These are phyloP conservation scores for Thermomyces lanuginosus DNA, from an alignment of 2,329 filamentous ascomycete species.

Conservation along the genomic window DNA sequence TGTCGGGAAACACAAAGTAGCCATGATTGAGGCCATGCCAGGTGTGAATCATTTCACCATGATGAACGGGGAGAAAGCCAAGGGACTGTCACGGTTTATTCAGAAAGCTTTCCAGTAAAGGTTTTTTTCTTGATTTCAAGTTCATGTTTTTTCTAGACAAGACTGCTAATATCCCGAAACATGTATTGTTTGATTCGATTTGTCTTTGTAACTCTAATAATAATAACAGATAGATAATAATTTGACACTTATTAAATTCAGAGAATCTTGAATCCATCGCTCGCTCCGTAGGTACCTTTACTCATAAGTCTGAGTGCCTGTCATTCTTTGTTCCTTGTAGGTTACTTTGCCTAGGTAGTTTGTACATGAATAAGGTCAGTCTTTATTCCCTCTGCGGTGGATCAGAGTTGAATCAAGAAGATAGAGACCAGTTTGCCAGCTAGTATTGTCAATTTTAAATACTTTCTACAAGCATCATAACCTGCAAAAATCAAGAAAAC, in stretches of 20 bases:
- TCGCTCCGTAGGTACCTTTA: too few relatives aligned
- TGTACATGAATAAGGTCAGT: too few relatives aligned
- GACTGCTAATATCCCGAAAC: background rate
- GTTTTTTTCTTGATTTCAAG: background rate
- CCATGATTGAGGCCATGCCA: conserved; percentile 17
- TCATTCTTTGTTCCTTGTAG: too few relatives aligned
- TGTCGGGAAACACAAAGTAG: conserved; percentile 22
- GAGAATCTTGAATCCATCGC: too few relatives aligned
- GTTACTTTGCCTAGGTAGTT: too few relatives aligned
- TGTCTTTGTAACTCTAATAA: background rate
- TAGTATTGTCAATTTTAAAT: background rate
- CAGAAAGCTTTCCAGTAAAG: conserved; percentile 5
- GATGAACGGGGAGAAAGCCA: conserved; percentile 7
- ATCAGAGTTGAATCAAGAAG: too few relatives aligned
- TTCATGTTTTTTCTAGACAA: conserved; percentile 1
- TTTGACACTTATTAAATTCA: conserved; percentile 3
- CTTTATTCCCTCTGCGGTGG: too few relatives aligned
- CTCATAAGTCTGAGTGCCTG: too few relatives aligned
- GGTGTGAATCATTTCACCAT: conserved; percentile 21
- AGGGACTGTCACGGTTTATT: conserved; percentile 6
- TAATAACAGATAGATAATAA: conserved; percentile 3
- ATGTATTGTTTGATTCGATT: background rate
- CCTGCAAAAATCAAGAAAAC: background rate
- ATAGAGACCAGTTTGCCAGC: too few relatives aligned
- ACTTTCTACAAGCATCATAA: background rate